Conservation (phyloP, 805 yeast species). For the Candida quercuum region DNA sequence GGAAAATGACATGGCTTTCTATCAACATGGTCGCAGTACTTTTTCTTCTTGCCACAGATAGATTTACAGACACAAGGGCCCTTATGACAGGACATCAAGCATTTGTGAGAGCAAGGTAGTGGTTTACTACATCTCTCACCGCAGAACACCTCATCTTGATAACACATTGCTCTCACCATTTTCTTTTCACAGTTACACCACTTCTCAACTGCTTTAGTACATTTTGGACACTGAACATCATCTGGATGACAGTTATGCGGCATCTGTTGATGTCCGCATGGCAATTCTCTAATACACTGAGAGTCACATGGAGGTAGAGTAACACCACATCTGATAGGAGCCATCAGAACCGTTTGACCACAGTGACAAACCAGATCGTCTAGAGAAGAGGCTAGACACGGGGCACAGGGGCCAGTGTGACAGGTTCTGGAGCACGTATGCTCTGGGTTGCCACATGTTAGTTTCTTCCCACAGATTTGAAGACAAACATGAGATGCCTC, state of each 20-base stretch:
- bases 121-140: constrained; percentile 52
- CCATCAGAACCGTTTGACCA: constrained; percentile 70
- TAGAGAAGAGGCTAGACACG: constrained; percentile 75
- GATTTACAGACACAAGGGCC: constrained; percentile 65
- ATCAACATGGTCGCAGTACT: constrained; percentile 67
- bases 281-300: constrained; percentile 50
- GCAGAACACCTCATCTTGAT: constrained; percentile 65
- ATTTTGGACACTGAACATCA: constrained; percentile 62
- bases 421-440: constrained; percentile 70
- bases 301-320: constrained; percentile 56
- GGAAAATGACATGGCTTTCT: constrained; percentile 59
- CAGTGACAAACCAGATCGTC: constrained; percentile 78
- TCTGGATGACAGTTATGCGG: constrained; percentile 75
- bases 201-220: constrained; percentile 57
- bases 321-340: constrained; percentile 85
- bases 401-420: constrained; percentile 75
- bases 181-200: constrained; percentile 58
- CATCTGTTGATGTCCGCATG: constrained; percentile 70
- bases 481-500: constrained; percentile 77
- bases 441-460: constrained; percentile 50
- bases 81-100: constrained; percentile 51
- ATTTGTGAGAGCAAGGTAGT: constrained; percentile 44
- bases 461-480: constrained; percentile 52
- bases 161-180: constrained; percentile 59
- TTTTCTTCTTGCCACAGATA: constrained; percentile 47